Percentiles rank a stretch among this genome's conserved stretches.
Evolutionary conservation across 305 asterid genomes (phyloP).

Genomic region (Fraxinus ornus): DNA sequence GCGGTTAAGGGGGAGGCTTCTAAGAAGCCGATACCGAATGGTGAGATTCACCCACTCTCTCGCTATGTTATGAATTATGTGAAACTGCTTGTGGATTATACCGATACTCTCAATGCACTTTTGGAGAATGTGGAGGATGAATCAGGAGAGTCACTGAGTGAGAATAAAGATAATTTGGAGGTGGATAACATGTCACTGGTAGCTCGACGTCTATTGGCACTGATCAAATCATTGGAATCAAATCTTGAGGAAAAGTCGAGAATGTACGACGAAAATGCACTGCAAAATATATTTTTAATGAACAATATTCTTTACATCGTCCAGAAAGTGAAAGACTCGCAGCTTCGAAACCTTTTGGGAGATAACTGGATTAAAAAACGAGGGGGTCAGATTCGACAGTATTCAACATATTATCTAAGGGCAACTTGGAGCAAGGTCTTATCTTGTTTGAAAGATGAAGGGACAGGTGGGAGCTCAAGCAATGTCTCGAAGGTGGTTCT

Average conservation of each 20-base stretch:
- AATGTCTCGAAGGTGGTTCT: constrained; percentile 75
- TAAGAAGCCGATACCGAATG: constrained; percentile 68
- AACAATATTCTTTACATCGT: constrained; percentile 83
- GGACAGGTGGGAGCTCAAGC: constrained; percentile 78
- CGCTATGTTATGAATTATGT: constrained; percentile 95
- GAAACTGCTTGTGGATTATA: constrained; percentile 82
- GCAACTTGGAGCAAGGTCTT: constrained; percentile 85
- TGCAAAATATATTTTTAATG: constrained; percentile 83
- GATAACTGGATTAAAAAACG: constrained; percentile 81
- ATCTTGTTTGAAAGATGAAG: constrained; percentile 83
- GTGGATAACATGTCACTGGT: constrained; percentile 49
- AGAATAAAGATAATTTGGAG: constrained; percentile 44
- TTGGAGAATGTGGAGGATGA: constrained; percentile 49
- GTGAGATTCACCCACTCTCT: constrained; percentile 85
- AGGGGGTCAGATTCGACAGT: constrained; percentile 69
- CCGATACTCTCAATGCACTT: constrained; percentile 65
- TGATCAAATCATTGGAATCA: constrained; percentile 67
- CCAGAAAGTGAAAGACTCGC: constrained; percentile 87
- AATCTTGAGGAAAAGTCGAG: constrained; percentile 83
- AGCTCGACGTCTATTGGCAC: constrained; percentile 54
- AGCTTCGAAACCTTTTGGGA: constrained; percentile 72
- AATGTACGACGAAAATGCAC: constrained; percentile 75
- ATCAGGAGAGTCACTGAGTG: constrained; percentile 22
- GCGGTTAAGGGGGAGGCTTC: constrained; percentile 90
- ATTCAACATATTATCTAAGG: constrained; percentile 86